Percentiles rank a stretch among this genome's conserved stretches.
These are phyloP conservation scores for Miamiensis avidus DNA, from an alignment of 169 alveolate species.

Conservation along the genomic window DNA sequence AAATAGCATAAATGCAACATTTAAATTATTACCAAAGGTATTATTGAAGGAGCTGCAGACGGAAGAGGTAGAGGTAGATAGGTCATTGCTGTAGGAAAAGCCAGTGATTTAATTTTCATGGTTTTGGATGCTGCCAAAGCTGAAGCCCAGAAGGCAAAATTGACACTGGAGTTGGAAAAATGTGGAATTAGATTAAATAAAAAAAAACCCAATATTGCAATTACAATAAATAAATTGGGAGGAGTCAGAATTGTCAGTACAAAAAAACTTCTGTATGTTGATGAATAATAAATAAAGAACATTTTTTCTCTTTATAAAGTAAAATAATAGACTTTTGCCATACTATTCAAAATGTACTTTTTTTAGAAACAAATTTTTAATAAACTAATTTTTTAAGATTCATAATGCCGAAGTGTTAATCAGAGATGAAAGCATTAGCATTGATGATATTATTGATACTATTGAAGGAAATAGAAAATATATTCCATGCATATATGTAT, in stretches of 20 bases:
- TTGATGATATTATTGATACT: conserved; percentile 90
- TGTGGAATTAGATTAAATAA: conserved; percentile 89
- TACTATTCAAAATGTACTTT: background rate
- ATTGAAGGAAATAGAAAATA: conserved; percentile 93
- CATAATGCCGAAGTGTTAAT: conserved; percentile 86
- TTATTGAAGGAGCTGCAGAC: conserved; percentile 95
- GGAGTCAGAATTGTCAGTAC: conserved; percentile 83
- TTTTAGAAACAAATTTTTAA: no score
- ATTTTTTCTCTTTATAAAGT: conserved; percentile 49
- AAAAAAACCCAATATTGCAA: conserved; percentile 80
- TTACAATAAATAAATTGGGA: conserved; percentile 81
- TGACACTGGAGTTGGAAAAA: conserved; percentile 84
- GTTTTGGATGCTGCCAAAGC: conserved; percentile 85
- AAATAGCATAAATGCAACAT: background rate
- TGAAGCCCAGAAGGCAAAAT: conserved; percentile 77
- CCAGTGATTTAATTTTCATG: conserved; percentile 85
- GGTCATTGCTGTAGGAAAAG: conserved; percentile 93
- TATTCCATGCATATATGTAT: conserved; percentile 91
- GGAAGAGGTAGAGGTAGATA: conserved; percentile 97
- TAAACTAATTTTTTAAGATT: conserved; percentile 79
- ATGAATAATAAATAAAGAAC: conserved; percentile 79
- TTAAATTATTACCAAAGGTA: conserved; percentile 31
- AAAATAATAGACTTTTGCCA: no score
- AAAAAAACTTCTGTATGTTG: conserved; percentile 81
- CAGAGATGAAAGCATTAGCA: conserved; percentile 82